phyloP scores from a whole-genome alignment of 129 eudicot genomes.

The Pseudognaphalium luteoalbum region DNA sequence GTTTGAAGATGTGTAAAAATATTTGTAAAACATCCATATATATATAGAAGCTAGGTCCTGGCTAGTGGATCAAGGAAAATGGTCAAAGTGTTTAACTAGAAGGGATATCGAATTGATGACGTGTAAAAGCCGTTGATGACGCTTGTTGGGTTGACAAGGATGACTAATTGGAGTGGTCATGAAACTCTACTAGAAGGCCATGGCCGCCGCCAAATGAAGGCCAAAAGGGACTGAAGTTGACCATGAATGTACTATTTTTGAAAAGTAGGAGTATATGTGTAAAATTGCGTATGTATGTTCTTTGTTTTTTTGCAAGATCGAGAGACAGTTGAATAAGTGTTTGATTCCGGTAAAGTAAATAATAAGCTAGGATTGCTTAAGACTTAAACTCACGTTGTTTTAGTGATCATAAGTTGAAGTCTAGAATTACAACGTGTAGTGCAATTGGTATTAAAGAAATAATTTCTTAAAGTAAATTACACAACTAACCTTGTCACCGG shows the following conservation, averaged over 20 bases:
- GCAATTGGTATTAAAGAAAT: too few relatives aligned
- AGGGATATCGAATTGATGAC: background rate
- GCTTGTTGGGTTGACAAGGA: background rate
- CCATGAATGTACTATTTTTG: background rate
- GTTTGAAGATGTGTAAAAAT: background rate
- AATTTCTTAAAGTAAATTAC: too few relatives aligned
- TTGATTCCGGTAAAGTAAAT: too few relatives aligned
- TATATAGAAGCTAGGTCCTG: background rate
- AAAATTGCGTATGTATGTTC: too few relatives aligned
- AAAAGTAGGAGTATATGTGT: too few relatives aligned
- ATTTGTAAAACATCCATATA: background rate
- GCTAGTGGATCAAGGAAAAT: background rate
- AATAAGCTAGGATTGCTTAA: too few relatives aligned
- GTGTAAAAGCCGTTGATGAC: background rate
- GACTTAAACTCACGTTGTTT: too few relatives aligned
- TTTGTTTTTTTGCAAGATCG: too few relatives aligned
- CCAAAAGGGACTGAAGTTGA: conserved; percentile 7
- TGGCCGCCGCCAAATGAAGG: background rate
- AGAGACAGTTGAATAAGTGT: too few relatives aligned
- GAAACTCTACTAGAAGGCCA: background rate
- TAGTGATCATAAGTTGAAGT: too few relatives aligned
- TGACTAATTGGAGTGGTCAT: background rate
- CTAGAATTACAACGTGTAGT: background rate
- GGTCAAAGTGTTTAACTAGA: background rate
- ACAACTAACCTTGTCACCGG: background rate